Evolutionary conservation across 805 yeast species (phyloP), one percentile per base, ranked within the genome.

Genomic region (Saccharomycopsis sp.): DNA sequence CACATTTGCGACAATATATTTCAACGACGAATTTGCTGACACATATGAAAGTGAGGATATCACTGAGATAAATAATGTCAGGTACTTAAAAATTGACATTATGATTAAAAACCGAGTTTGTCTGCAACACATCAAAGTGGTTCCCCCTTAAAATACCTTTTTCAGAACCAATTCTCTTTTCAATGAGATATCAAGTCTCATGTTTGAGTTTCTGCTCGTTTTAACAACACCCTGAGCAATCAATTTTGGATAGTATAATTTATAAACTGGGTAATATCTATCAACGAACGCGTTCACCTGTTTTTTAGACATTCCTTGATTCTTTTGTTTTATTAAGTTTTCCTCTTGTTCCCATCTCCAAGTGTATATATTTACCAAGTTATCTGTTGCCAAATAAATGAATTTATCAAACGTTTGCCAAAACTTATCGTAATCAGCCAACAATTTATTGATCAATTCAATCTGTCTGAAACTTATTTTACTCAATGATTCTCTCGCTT

Each of bases 221-320:
- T 22, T 50, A 50, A 14, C 24, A 23, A 52, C 37, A 4, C 72
- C 73, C 4, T 54, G 41, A 2, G 55, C 45, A 1, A 57, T 52
- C 45, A 79, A 61, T 1, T 65, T 59, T 9, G 64, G 63, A 55
- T 76, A 81, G 59, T 85, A 93, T 17, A 89, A 56, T 50, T 76
- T 73, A 55, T 90, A 90, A 29, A 82, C 75, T 1, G 95, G 95
- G 87, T 85, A 82, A 61, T 90, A 90, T 49, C 95, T 72, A 48
- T 81, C 77, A 8, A 90, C 81, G 66, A 93, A 93, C 16, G 51
- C 51, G 7, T 53, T 61, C 4, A 90, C 96, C 54, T 81, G 72
- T 1, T 58, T 68, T 53, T 85, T 93, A 1, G 81, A 62, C 97
- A 93, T 89, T 0, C 97, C 97, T 1, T 54, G 42, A 0, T 95